These are phyloP conservation scores for Penicillium griseofulvum DNA, from an alignment of 2,329 filamentous ascomycete genomes.

Conservation along the genomic window DNA sequence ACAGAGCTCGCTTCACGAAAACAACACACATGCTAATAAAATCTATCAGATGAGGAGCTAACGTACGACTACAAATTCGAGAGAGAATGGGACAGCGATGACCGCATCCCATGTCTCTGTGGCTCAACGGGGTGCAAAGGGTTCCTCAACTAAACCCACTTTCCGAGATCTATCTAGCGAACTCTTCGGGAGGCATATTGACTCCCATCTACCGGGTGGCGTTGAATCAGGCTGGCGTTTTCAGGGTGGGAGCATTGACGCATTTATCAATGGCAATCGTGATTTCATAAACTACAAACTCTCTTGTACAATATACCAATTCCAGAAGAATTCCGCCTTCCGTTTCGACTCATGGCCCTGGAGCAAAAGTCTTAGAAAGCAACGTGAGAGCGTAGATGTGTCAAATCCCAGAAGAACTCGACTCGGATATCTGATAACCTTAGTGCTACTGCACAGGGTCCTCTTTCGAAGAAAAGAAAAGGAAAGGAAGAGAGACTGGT, in stretches of 20 bases:
- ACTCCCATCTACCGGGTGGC: slow-evolving; percentile 10
- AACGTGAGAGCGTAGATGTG: not conserved
- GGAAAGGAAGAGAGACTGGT: not conserved
- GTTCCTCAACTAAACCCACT: slow-evolving; percentile 77
- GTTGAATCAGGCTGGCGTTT: slow-evolving; percentile 16
- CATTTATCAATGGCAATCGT: slow-evolving; percentile 17
- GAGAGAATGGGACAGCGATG: slow-evolving; percentile 88
- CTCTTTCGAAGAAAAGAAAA: not conserved
- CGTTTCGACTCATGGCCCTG: not conserved
- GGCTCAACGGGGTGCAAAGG: slow-evolving; percentile 96
- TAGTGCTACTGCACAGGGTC: not conserved
- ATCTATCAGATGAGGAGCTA: slow-evolving; percentile 80
- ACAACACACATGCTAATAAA: slow-evolving; percentile 17
- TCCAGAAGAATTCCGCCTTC: slow-evolving; percentile 12
- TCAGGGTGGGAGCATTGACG: slow-evolving; percentile 14
- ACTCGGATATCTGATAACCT: not conserved
- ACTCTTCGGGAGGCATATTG: not conserved
- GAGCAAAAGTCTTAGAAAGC: not conserved
- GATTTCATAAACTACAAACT: slow-evolving; percentile 21
- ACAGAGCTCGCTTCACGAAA: not conserved
- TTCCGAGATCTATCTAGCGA: not conserved
- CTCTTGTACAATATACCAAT: slow-evolving; percentile 29
- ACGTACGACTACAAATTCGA: slow-evolving; percentile 99
- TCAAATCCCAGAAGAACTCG: not conserved
- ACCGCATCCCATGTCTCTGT: slow-evolving; percentile 95